A percentile compares a stretch with the other conserved stretches of the same genome.
phyloP scores from a whole-genome alignment of 169 alveolate species.

The Plasmodium blacklocki region DNA sequence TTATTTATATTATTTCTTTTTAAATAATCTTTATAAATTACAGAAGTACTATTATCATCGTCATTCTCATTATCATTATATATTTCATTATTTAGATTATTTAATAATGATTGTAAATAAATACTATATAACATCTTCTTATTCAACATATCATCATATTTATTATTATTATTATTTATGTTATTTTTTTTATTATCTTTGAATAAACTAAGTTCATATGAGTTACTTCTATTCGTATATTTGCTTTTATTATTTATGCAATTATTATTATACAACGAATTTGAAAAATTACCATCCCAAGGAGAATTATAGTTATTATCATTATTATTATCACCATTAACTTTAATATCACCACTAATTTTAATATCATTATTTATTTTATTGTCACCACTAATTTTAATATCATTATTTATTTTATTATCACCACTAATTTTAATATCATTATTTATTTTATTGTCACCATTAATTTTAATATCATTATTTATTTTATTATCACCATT shows the following conservation, averaged over 20 bases:
- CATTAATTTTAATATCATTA: no score
- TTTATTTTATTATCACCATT: no score
- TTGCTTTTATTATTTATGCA: not conserved
- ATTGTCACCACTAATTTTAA: no score
- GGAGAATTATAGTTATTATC: no score
- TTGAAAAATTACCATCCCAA: no score
- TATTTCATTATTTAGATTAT: not conserved
- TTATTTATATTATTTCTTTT: conserved; percentile 3
- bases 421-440: no score
- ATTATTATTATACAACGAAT: not conserved
- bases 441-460: no score
- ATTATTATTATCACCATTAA: no score
- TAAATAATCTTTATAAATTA: not conserved
- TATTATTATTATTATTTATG: conserved; percentile 10
- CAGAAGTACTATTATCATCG: no score
- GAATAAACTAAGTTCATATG: conserved; percentile 42
- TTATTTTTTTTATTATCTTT: conserved; percentile 3
- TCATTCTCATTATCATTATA: not conserved
- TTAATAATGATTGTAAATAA: conserved; percentile 57
- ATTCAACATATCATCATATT: conserved; percentile 25
- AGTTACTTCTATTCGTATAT: conserved; percentile 2
- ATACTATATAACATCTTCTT: conserved; percentile 33
- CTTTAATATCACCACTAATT: no score
- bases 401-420: no score
- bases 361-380: no score